Evolutionary conservation across 306 rosid species (phyloP).

Genomic region (Coriaria nepalensis): DNA sequence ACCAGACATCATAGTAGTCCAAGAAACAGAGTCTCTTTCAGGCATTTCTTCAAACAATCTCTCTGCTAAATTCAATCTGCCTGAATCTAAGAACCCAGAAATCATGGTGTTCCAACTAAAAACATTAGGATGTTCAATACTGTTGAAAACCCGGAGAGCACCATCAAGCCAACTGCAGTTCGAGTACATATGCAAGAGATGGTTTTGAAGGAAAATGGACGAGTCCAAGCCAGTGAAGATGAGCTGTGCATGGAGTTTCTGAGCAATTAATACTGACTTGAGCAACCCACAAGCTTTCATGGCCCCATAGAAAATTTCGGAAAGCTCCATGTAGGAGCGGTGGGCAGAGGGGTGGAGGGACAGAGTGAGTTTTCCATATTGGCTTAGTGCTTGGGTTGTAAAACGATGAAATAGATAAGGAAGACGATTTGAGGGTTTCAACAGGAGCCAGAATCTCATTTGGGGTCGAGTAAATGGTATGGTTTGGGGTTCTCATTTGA

Average conservation of each 20-base stretch:
- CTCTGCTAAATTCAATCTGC: slow-evolving; percentile 25
- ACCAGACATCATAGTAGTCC: slow-evolving; percentile 54
- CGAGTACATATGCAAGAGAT: slow-evolving; percentile 44
- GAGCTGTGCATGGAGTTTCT: slow-evolving; percentile 46
- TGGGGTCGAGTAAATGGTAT: neutral
- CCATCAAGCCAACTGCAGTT: slow-evolving; percentile 25
- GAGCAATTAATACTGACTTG: slow-evolving; percentile 26
- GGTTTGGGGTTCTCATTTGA: no score
- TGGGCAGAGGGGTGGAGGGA: slow-evolving; percentile 8
- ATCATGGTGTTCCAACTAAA: slow-evolving; percentile 49
- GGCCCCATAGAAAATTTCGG: slow-evolving; percentile 36
- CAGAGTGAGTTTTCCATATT: slow-evolving; percentile 6
- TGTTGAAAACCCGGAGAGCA: slow-evolving; percentile 27
- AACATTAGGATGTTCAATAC: slow-evolving; percentile 17
- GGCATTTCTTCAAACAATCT: slow-evolving; percentile 46
- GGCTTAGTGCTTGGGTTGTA: slow-evolving; percentile 5
- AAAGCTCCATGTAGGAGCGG: slow-evolving; percentile 35
- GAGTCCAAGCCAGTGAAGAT: slow-evolving; percentile 35
- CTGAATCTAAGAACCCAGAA: slow-evolving; percentile 23
- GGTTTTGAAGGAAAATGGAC: slow-evolving; percentile 44
- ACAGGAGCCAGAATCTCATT: slow-evolving; percentile 1
- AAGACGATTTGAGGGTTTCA: neutral
- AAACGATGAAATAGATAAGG: neutral
- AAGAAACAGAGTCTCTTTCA: slow-evolving; percentile 38
- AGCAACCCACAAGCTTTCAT: slow-evolving; percentile 34